Base-by-base conservation (phyloP, 2,329 filamentous ascomycete species). In the Eutypa lata region DNA sequence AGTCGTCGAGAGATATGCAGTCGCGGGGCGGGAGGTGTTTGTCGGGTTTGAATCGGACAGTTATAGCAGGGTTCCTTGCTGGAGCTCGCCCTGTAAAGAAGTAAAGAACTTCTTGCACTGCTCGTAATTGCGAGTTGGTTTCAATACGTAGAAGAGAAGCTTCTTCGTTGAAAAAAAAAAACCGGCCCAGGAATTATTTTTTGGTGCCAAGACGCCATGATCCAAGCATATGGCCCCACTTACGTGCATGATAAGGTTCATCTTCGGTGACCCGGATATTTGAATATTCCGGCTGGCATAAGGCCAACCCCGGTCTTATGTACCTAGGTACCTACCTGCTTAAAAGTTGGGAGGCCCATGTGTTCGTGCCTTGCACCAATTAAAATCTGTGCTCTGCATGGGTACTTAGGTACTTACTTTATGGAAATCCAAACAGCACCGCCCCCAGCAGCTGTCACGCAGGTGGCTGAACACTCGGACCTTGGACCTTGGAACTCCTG, bases 31-130 rank as follows among this genome's bases (percentile, higher is more conserved):
- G 51, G 50, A 35, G 47, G 48, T 45, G 42, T 8, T n/a, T 22
- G 22, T 28, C 13, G 3, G 22, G 5, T 19, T 49, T n/a, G 22
- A 48, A 43, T 18, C 13, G 33, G 28, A 51, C 22, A 14, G 26
- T 16, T n/a, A n/a, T 35, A 46, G 59, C 78, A 81, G 78, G 78
- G 79, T 81, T 82, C 79, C 78, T 81, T 82, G 78, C 79, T 76
- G 77, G 80, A 75, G 79, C 78, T 82, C 79, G 78, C 79, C 78
- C 78, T 80, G 72, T 70, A 47, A 49, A 52, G 35, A 57, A 52
- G 56, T 31, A 55, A 57, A 47, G 22, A 48, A 60, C 57, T 53
- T 47, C 40, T 40, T 45, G 48, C n/a, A 22, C n/a, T 22, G 44
- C 19, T 16, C 38, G 45, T 28, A 18, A 24, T 55, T 54, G 53